Conservation (phyloP, 2,329 filamentous ascomycete genomes). For the Colletotrichum tabaci region DNA sequence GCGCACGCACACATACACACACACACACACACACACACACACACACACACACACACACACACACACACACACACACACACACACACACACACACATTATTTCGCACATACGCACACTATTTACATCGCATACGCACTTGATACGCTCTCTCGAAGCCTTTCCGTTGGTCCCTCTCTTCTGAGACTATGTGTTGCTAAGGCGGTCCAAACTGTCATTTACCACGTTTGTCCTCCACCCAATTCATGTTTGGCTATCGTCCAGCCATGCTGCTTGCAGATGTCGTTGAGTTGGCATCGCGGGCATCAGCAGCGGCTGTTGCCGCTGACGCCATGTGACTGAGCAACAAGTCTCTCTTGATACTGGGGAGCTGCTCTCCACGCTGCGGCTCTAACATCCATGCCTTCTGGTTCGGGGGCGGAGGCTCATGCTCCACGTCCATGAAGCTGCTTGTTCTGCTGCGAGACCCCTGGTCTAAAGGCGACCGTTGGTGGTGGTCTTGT, state of each 20-base stretch:
- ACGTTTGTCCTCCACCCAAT: not conserved
- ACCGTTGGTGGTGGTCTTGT: constrained; percentile 33
- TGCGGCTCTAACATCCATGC: constrained; percentile 39
- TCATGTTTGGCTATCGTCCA: constrained; percentile 27
- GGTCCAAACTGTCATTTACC: not conserved
- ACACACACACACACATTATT: constrained; percentile 4
- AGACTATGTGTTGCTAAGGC: constrained; percentile 2
- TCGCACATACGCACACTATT: constrained; percentile 2
- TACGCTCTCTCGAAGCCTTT: constrained; percentile 7
- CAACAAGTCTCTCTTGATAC: constrained; percentile 46
- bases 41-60: constrained; percentile 7
- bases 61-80: not conserved
- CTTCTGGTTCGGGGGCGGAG: constrained; percentile 22
- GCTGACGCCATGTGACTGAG: constrained; percentile 56
- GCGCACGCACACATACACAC: not conserved
- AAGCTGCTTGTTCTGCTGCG: constrained; percentile 39
- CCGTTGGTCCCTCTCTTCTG: not conserved
- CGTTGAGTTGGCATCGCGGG: constrained; percentile 31
- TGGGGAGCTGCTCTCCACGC: constrained; percentile 36
- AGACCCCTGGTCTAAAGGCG: constrained; percentile 33
- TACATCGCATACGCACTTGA: constrained; percentile 15
- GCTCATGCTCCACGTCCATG: constrained; percentile 40
- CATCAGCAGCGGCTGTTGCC: constrained; percentile 50
- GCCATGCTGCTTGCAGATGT: constrained; percentile 24
- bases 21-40: constrained; percentile 3